Percentiles rank a stretch among this genome's conserved stretches.
Conservation (phyloP, 148 eudicot species). For the Chenopodium quinoa region DNA sequence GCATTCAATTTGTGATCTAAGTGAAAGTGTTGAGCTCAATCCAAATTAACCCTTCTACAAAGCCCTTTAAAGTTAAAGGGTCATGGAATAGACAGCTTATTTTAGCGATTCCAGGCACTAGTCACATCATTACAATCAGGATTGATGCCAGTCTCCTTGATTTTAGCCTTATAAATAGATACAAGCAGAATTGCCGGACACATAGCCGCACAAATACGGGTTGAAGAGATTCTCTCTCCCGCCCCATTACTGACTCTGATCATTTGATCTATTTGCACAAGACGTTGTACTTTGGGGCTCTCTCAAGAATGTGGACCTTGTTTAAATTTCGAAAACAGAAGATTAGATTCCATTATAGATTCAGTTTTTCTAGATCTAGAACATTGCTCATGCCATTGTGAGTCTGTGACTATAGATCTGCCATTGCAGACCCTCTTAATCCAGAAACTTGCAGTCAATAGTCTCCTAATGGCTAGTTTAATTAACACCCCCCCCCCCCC, state of each 20-base stretch:
- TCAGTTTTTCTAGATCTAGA: neutral
- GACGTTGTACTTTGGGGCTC: neutral
- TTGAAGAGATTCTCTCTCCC: neutral
- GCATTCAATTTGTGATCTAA: neutral
- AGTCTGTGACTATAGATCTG: no score
- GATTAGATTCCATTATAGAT: neutral
- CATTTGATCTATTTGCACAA: neutral
- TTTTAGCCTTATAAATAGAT: neutral
- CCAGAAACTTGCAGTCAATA: neutral
- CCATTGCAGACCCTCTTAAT: slow-evolving; percentile 2
- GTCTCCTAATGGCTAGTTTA: no score
- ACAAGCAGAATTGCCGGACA: neutral
- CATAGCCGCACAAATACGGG: neutral
- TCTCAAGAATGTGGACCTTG: neutral
- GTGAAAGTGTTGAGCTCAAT: neutral
- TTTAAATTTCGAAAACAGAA: neutral
- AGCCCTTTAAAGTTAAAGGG: neutral
- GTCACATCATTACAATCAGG: neutral
- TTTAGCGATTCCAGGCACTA: neutral
- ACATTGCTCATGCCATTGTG: neutral
- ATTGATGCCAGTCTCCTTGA: neutral
- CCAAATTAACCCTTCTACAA: neutral
- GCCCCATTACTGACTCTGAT: neutral
- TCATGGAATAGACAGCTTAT: neutral
- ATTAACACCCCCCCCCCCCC: no score